phyloP scores from a whole-genome alignment of 2,329 filamentous ascomycete species.

The Ceratocystis cubensis region DNA sequence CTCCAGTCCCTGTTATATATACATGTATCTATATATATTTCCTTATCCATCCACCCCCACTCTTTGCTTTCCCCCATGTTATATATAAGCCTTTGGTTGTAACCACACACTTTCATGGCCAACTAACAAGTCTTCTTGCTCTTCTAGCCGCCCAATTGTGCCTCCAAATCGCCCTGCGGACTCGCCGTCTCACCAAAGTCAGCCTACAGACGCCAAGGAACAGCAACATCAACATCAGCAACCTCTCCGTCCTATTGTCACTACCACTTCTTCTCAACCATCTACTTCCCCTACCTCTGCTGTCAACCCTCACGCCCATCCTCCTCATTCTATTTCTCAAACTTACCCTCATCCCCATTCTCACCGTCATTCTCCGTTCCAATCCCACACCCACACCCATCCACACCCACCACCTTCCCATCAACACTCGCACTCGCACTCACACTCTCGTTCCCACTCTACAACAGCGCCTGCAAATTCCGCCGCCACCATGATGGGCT shows the following conservation, averaged over 20 bases:
- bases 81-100: not conserved
- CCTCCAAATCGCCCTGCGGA: constrained; percentile 1
- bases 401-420: constrained; percentile 24
- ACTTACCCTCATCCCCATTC: constrained; percentile 1
- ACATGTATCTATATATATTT: not conserved
- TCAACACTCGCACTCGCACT: constrained; percentile 22
- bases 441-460: constrained; percentile 22
- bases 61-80: not conserved
- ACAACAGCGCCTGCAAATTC: constrained; percentile 21
- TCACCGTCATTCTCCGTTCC: not conserved
- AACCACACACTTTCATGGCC: not conserved
- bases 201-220: not conserved
- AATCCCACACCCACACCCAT: constrained; percentile 20
- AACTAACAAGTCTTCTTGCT: constrained; percentile 4
- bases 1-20: not conserved
- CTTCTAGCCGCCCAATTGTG: constrained; percentile 12
- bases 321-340: not conserved
- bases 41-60: not conserved
- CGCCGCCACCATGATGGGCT: constrained; percentile 15
- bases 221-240: not conserved
- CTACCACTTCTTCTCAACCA: not conserved
- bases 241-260: not conserved
- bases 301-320: constrained; percentile 7
- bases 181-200: constrained; percentile 3
- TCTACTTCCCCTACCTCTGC: constrained; percentile 3